Base-by-base conservation (phyloP, 768 basidiomycete genomes). In the Coprinellus aureogranulatus region DNA sequence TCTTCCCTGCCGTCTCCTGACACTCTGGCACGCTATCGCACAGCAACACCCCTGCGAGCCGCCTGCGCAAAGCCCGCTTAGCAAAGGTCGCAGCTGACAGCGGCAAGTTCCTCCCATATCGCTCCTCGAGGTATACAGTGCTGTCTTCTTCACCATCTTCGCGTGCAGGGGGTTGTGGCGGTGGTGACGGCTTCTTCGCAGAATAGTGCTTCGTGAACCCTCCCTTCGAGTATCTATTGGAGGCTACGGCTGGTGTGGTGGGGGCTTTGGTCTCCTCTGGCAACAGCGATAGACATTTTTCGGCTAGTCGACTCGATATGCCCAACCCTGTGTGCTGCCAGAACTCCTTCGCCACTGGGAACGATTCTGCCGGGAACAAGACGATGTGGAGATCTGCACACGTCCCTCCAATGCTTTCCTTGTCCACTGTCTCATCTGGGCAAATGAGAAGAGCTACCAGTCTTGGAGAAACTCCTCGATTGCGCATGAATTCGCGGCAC, bases 311-410 rank as follows among this genome's bases (percentile, higher is more conserved):
- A 59, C 91, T 94, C 2, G 90, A 93, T 40, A 99, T 87, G 1
- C 95, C 94, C 58, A 89, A 75, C 0, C 96, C 96, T 0, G 89
- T 86, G 68, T 98, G 96, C 63, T 98, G 95, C 96, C 96, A 98
- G 72, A 95, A 98, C 69, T 93, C 81, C 68, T 91, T 96, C 8
- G 92, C 93, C 6, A 88, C 68, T 9, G 80, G 65, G 63, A 81
- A 87, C 3, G 81, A 70, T 3, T 83, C 79, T 2, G 74, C 69
- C 5, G 87, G 85, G 68, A 94, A 92, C 16, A 99, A 73, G 1
- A 87, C 87, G 61, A 95, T 90, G 68, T 96, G 88, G 1, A 99
- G 78, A 57, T 90, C 85, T 39, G 82, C 72, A 60, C 80, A 74
- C 47, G 67, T 58, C 48, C 65, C 55, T 26, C 59, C 64, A 62